Base-by-base conservation (phyloP, 2,329 filamentous ascomycete genomes). In the Alternaria atra region DNA sequence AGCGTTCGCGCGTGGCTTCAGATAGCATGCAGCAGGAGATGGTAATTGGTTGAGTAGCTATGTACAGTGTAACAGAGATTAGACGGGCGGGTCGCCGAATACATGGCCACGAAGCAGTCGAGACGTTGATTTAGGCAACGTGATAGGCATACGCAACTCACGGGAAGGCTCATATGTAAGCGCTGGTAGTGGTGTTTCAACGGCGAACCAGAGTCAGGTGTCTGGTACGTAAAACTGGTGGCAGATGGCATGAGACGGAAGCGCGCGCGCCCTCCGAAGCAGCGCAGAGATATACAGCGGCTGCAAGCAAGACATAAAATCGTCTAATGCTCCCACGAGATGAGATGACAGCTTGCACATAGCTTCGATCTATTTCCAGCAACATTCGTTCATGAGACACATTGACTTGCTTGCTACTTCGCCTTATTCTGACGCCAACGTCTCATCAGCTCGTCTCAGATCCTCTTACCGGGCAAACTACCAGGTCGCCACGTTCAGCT, bases 271-370 rank as follows among this genome's bases (percentile, higher is more conserved):
- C 70, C 60, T 63, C 58, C 32, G 43, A 63, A 53, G 68, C 70
- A 70, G 60, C 64, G 66, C 64, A 70, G 68, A 59, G 66, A 69
- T 66, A 65, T 57, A 70, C 73, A 76, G 75, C 75, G 75, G 73
- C 65, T 79, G 73, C 69, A 68, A 63, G 61, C 70, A 69, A 65
- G 68, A 71, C 69, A 78, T 77, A 77, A 75, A 76, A 67, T 72
- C 69, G 52, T 52, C 58, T 65, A 62, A 51, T 52, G 55, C 65
- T 68, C 70, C 69, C 69, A 68, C 69, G 65, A 72, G 70, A 65
- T 61, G 66, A 70, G 60, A 61, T 67, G 65, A 68, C 63, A 53
- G 55, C 61, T 64, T 65, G 66, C 67, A 70, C 69, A 56, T 56
- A 57, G 58, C 58, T 64, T 60, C 48, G 58, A 66, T 66, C 66